Base-by-base conservation (phyloP, 768 basidiomycete species). In the Hysterangium stoloniferum region DNA sequence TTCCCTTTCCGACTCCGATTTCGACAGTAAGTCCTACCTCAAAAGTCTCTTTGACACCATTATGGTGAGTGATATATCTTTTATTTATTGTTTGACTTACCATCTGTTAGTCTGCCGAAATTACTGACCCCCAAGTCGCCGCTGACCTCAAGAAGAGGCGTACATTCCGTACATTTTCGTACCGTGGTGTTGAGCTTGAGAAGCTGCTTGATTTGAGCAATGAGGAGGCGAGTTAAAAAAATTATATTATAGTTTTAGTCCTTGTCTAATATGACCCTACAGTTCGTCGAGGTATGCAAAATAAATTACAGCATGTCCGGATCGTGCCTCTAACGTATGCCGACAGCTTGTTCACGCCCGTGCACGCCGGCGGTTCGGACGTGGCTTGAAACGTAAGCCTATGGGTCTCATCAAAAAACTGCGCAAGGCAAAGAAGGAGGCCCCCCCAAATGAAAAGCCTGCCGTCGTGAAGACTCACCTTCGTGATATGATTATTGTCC, bases 351-450 rank as follows among this genome's bases (percentile, higher is more conserved):
- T 99, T 61, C 95, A 98, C 68, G 91, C 95, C 60, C 94, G 96
- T 68, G 96, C 95, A 48, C 91, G 96, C 64, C 81, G 96, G 66
- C 90, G 95, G 69, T 99, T 99, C 86, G 87, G 92, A 71, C 89
- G 96, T 61, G 96, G 96, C 62, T 85, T 99, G 63, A 98, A 98
- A 78, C 89, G 94, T 72, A 85, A 86, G 68, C 94, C 96, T 36
- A 86, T 99, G 86, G 92, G 92, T 58, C 82, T 99, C 59, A 97
- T 99, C 68, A 98, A 98, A 80, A 99, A 99, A 73, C 79, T 99
- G 61, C 90, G 96, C 70, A 95, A 96, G 72, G 91, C 96, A 53
- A 99, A 99, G 82, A 98, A 95, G 76, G 93, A 97, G 71, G 92
- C 93, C n/a, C 88, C 82, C 52, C 89, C 95, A 59, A 96, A 97